Conservation (phyloP, 2,329 filamentous ascomycete species). For the Rachicladosporium sp. region DNA sequence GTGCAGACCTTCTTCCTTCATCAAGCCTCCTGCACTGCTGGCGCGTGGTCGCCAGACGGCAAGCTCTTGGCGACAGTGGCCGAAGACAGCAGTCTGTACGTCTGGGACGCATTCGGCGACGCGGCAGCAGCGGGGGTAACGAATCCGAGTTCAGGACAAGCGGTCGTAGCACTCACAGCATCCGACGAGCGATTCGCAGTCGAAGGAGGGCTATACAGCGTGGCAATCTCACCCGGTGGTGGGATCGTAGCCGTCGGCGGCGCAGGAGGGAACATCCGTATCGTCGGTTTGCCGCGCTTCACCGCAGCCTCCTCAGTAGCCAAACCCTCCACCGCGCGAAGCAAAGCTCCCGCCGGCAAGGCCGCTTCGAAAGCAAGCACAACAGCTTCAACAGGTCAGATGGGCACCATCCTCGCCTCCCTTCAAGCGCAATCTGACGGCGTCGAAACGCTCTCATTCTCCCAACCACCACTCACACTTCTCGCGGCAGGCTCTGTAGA, state of each 20-base stretch:
- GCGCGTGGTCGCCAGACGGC: conserved; percentile 81
- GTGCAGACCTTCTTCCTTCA: conserved; percentile 89
- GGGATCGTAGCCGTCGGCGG: conserved; percentile 76
- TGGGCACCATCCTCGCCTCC: conserved; percentile 66
- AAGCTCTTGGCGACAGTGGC: conserved; percentile 75
- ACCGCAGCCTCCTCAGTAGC: conserved; percentile 15
- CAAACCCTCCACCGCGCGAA: conserved; percentile 34
- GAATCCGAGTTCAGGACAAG: conserved; percentile 39
- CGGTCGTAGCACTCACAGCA: conserved; percentile 64
- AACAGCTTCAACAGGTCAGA: conserved; percentile 37
- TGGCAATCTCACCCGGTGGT: conserved; percentile 70
- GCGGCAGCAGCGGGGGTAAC: conserved; percentile 54
- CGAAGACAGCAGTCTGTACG: conserved; percentile 78
- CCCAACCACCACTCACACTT: conserved; percentile 45
- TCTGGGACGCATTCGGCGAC: conserved; percentile 81
- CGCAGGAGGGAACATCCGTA: conserved; percentile 71
- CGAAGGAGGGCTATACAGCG: conserved; percentile 79
- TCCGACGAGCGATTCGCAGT: conserved; percentile 84
- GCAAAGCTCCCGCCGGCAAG: conserved; percentile 36
- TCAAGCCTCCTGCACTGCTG: conserved; percentile 73
- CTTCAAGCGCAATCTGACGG: conserved; percentile 68
- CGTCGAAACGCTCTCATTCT: conserved; percentile 64
- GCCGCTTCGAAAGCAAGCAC: conserved; percentile 29
- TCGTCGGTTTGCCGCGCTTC: conserved; percentile 68
- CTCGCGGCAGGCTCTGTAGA: conserved; percentile 54